phyloP scores from a whole-genome alignment of 176 grass and related monocot genomes.

The Aegilops tauschii region DNA sequence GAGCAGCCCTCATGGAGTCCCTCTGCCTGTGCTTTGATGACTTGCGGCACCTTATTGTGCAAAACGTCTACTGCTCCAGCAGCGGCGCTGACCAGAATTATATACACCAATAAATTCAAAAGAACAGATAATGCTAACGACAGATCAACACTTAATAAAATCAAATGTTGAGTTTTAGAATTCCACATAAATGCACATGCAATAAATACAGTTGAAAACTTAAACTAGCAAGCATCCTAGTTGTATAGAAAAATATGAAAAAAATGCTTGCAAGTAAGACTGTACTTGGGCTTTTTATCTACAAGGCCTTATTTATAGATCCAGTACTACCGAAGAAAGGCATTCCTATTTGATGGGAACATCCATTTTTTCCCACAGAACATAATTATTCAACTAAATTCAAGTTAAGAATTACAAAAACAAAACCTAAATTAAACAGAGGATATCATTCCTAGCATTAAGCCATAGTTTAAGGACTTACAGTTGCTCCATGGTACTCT shows the following conservation, averaged over 20 bases:
- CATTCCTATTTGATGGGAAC: neutral
- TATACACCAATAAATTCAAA: too few species aligned
- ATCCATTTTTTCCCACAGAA: neutral
- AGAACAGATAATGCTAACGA: neutral
- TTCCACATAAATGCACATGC: neutral
- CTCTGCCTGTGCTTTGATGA: neutral
- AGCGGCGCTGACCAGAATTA: neutral
- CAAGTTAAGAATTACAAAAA: neutral
- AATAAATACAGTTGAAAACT: neutral
- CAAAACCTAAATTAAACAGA: neutral
- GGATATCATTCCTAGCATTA: neutral
- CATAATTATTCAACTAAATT: neutral
- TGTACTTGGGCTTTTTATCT: neutral
- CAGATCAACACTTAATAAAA: neutral
- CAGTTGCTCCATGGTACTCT: constrained; percentile 3
- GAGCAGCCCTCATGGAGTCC: neutral
- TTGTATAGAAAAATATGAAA: neutral
- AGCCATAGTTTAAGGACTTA: neutral
- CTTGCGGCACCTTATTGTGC: neutral
- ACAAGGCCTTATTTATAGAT: neutral
- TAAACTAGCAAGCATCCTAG: neutral
- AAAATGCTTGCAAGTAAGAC: neutral
- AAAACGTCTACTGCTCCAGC: neutral
- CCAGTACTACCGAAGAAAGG: neutral
- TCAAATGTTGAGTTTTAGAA: neutral